Conservation (phyloP, 192 early-diverging fungal species). For the Bifiguratus adelaidae region DNA sequence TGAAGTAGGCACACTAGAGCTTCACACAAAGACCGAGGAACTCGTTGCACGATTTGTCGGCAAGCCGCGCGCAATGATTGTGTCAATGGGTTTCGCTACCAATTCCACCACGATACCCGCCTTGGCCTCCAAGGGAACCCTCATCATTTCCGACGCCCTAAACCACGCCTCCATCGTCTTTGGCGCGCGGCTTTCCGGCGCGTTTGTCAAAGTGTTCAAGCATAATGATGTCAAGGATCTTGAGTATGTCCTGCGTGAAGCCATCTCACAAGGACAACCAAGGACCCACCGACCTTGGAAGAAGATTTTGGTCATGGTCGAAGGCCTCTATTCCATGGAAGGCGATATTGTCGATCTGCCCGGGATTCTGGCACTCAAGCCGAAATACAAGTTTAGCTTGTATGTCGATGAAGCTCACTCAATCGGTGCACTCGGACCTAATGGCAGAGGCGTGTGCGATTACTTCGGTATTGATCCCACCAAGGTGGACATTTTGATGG, state of each 20-base stretch:
- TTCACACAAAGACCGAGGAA: slow-evolving; percentile 72
- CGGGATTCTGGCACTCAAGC: slow-evolving; percentile 78
- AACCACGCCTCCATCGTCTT: slow-evolving; percentile 94
- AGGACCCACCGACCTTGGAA: slow-evolving; percentile 98
- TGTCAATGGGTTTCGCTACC: slow-evolving; percentile 96
- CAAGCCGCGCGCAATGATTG: slow-evolving; percentile 73
- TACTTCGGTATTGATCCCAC: slow-evolving; percentile 85
- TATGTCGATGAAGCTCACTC: slow-evolving; percentile 98
- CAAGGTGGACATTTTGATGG: slow-evolving; percentile 93
- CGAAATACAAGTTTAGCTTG: slow-evolving; percentile 75
- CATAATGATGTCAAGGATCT: slow-evolving; percentile 84
- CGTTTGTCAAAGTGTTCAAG: slow-evolving; percentile 85
- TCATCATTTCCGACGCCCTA: slow-evolving; percentile 92
- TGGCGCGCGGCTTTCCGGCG: slow-evolving; percentile 87
- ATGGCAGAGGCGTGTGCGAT: slow-evolving; percentile 93
- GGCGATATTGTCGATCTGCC: slow-evolving; percentile 85
- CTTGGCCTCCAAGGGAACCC: slow-evolving; percentile 70
- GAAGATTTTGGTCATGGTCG: slow-evolving; percentile 94
- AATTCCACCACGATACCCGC: slow-evolving; percentile 92
- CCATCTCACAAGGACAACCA: slow-evolving; percentile 92
- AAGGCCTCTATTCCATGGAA: slow-evolving; percentile 96
- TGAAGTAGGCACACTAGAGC: slow-evolving; percentile 59
- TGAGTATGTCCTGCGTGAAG: slow-evolving; percentile 69
- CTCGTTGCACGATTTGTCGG: slow-evolving; percentile 88
- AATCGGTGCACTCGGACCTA: slow-evolving; percentile 87